Conservation (phyloP, 179 eudicot genomes). For the Silene vulgaris region DNA sequence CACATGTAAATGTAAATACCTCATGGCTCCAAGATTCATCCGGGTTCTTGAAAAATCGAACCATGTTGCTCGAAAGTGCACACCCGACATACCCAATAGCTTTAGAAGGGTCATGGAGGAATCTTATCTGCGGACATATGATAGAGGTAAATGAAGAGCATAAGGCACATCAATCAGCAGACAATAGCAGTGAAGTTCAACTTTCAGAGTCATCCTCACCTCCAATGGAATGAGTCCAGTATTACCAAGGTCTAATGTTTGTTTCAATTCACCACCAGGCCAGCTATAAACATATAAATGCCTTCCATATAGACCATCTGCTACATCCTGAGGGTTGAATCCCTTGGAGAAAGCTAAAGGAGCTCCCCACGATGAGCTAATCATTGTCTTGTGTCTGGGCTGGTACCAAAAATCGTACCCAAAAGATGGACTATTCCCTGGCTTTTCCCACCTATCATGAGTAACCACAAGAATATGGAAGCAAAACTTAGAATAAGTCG, state of each 20-base stretch:
- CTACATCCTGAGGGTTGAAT: constrained; percentile 75
- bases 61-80: constrained; percentile 93
- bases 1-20: constrained; percentile 30
- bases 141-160: not conserved
- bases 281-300: constrained; percentile 86
- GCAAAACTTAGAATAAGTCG: not conserved
- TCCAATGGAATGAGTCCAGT: constrained; percentile 83
- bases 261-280: constrained; percentile 90
- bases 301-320: constrained; percentile 87
- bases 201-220: constrained; percentile 33
- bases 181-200: constrained; percentile 1
- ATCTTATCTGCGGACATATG: constrained; percentile 55
- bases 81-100: constrained; percentile 92
- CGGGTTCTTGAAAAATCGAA: constrained; percentile 69
- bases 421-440: constrained; percentile 80
- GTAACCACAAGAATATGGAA: not conserved
- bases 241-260: constrained; percentile 84
- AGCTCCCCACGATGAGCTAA: constrained; percentile 97
- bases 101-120: constrained; percentile 88
- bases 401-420: constrained; percentile 99
- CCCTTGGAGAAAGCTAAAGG: constrained; percentile 87
- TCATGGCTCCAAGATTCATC: constrained; percentile 88
- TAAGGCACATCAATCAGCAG: not conserved
- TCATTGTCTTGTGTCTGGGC: constrained; percentile 90
- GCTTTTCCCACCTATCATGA: constrained; percentile 85